Percentiles rank a stretch among this genome's conserved stretches.
Conservation (phyloP, 1,284 basidiomycete species). For the Malassezia brasiliensis region DNA sequence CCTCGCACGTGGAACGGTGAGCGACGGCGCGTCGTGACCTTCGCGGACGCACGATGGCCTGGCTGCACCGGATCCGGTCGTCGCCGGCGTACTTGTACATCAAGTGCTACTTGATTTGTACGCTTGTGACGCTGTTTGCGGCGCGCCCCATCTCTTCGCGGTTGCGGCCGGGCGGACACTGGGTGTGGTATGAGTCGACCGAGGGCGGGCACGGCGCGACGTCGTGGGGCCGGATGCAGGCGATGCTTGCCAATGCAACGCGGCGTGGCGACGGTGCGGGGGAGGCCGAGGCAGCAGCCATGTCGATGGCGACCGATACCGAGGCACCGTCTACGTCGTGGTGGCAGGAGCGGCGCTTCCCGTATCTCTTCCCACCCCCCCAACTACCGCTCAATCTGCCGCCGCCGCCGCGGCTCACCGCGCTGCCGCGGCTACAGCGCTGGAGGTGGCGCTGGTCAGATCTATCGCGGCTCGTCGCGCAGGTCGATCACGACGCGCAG, state of each 20-base stretch:
- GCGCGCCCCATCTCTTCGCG: constrained; percentile 35
- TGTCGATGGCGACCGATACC: neutral
- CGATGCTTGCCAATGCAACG: constrained; percentile 7
- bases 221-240: constrained; percentile 14
- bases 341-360: constrained; percentile 17
- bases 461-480: constrained; percentile 25
- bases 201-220: constrained; percentile 14
- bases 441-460: constrained; percentile 31
- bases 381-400: constrained; percentile 20
- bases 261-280: neutral
- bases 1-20: neutral
- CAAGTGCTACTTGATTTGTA: constrained; percentile 38
- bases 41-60: constrained; percentile 3
- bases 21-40: neutral
- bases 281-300: neutral
- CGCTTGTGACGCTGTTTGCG: constrained; percentile 38
- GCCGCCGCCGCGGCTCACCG: constrained; percentile 12
- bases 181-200: constrained; percentile 16
- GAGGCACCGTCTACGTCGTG: constrained; percentile 2
- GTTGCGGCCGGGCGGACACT: constrained; percentile 16
- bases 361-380: constrained; percentile 23
- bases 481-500: constrained; percentile 18
- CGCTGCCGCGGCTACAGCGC: constrained; percentile 15
- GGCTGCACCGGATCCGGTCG: constrained; percentile 20
- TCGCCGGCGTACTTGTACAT: constrained; percentile 40